Conservation (phyloP, 1,284 basidiomycete species). For the Butyriboletus regius region DNA sequence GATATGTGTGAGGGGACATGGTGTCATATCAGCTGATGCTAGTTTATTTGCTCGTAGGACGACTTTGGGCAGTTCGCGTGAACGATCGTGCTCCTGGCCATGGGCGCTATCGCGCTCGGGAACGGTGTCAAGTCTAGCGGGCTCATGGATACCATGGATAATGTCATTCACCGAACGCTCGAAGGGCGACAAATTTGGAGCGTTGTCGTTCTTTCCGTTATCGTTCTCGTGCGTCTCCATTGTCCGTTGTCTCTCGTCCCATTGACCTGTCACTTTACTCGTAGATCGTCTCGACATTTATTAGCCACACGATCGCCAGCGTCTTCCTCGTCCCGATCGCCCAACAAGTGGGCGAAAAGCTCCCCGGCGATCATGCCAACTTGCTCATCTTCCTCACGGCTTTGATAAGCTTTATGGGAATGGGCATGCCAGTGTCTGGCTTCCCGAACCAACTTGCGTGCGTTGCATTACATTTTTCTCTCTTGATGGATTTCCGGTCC, state of each 20-base stretch:
- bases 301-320: slow-evolving; percentile 94
- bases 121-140: slow-evolving; percentile 90
- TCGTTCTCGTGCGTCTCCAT: slow-evolving; percentile 74
- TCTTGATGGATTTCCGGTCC: no score
- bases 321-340: slow-evolving; percentile 95
- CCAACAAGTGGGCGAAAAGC: slow-evolving; percentile 74
- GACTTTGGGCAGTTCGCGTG: slow-evolving; percentile 93
- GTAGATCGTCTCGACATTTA: slow-evolving; percentile 78
- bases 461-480: slow-evolving; percentile 31
- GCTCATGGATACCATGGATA: slow-evolving; percentile 72
- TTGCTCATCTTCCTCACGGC: slow-evolving; percentile 88
- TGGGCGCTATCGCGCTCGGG: slow-evolving; percentile 96
- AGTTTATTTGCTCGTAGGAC: slow-evolving; percentile 46
- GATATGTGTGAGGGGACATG: not conserved
- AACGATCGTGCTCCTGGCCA: slow-evolving; percentile 92
- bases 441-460: slow-evolving; percentile 96
- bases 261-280: not conserved
- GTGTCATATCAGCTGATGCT: not conserved
- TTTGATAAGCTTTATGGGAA: slow-evolving; percentile 88
- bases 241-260: not conserved
- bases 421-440: slow-evolving; percentile 96
- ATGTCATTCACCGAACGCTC: slow-evolving; percentile 62
- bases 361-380: slow-evolving; percentile 64
- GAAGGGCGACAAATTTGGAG: slow-evolving; percentile 68
- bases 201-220: slow-evolving; percentile 72